A percentile compares a stretch with the other conserved stretches of the same genome.
Evolutionary conservation across 305 asterid genomes (phyloP).

Genomic region (Fraxinus dipetala): DNA sequence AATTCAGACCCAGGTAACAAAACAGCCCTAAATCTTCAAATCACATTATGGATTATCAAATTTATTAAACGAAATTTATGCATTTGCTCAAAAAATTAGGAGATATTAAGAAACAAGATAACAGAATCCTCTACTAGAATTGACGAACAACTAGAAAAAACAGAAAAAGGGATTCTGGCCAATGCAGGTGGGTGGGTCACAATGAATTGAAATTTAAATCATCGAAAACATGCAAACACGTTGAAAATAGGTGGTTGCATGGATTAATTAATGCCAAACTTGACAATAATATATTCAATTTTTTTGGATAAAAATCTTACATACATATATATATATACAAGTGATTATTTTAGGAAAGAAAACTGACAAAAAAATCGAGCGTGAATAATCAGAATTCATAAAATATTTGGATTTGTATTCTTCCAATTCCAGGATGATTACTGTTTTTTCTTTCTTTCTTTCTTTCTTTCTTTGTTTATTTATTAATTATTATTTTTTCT

Average conservation of each 20-base stretch:
- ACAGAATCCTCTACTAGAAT: not conserved
- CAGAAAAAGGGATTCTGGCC: not conserved
- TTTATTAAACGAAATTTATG: slow-evolving; percentile 2
- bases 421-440: slow-evolving; percentile 1
- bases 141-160: not conserved
- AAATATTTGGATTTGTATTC: slow-evolving; percentile 5
- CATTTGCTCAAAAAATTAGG: not conserved
- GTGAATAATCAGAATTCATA: not conserved
- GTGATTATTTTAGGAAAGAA: not conserved
- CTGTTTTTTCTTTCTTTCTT: not conserved
- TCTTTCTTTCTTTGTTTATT: not conserved
- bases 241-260: slow-evolving; percentile 22
- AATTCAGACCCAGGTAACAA: slow-evolving; percentile 28
- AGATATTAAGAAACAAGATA: not conserved
- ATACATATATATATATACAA: not conserved
- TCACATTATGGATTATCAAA: slow-evolving; percentile 28
- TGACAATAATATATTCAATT: not conserved
- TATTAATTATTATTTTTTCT: not conserved
- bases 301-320: not conserved
- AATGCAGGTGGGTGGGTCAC: slow-evolving; percentile 17
- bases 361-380: not conserved
- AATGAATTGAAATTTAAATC: slow-evolving; percentile 6
- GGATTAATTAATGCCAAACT: slow-evolving; percentile 16
- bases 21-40: slow-evolving; percentile 32
- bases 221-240: slow-evolving; percentile 21